These are phyloP conservation scores for Ustilago hordei DNA, from an alignment of 1,284 basidiomycete species.

Conservation along the genomic window DNA sequence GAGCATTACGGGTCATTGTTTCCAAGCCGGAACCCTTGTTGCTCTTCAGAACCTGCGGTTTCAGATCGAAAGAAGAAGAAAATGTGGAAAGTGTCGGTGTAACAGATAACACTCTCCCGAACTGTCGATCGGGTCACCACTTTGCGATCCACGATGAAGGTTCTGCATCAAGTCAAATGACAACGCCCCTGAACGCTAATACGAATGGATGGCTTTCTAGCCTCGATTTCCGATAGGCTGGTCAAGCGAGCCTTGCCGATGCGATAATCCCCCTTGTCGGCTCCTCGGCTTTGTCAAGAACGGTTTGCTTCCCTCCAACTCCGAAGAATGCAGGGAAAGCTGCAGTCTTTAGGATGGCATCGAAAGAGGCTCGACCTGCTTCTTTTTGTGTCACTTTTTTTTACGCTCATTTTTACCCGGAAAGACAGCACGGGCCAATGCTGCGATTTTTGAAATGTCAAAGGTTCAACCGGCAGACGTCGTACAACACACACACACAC, in stretches of 20 bases:
- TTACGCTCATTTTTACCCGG: not conserved
- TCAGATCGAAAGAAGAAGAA: not conserved
- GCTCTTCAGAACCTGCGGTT: not conserved
- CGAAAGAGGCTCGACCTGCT: not conserved
- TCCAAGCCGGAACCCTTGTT: not conserved
- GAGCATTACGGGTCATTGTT: no score
- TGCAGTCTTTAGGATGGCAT: not conserved
- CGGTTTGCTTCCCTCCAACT: no score
- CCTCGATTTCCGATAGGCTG: no score
- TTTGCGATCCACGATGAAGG: not conserved
- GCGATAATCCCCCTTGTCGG: no score
- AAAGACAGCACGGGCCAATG: slow-evolving; percentile 9
- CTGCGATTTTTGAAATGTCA: not conserved
- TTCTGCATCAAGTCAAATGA: not conserved
- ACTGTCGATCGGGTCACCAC: not conserved
- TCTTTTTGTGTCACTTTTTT: slow-evolving; percentile 8
- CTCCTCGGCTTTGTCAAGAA: no score
- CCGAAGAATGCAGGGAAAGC: slow-evolving; percentile 1
- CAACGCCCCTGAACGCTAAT: no score
- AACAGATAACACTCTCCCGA: not conserved
- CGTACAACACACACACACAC: not conserved
- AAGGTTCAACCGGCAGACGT: not conserved
- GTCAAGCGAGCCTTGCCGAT: not conserved
- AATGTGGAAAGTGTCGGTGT: not conserved
- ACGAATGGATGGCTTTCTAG: no score